Evolutionary conservation across 345 rosid genomes (phyloP).

Genomic region (Lepidium africanum): DNA sequence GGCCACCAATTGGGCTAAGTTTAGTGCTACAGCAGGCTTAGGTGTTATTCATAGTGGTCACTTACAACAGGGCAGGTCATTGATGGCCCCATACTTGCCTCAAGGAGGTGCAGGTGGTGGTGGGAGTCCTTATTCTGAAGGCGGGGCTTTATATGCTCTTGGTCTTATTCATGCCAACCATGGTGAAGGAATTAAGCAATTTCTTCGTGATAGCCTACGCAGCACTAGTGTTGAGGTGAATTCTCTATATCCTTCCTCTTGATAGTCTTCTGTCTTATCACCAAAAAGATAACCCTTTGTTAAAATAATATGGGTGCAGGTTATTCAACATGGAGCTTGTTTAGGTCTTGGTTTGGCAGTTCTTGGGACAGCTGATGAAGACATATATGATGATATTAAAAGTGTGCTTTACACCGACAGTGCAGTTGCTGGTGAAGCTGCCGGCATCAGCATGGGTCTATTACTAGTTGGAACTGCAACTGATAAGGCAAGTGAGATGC

Average conservation of each 20-base stretch:
- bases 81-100: constrained; percentile 93
- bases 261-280: not conserved
- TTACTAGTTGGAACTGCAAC: constrained; percentile 97
- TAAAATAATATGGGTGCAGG: constrained; percentile 38
- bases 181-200: constrained; percentile 95
- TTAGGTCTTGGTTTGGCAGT: constrained; percentile 97
- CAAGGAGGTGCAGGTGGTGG: constrained; percentile 88
- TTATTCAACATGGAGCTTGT: constrained; percentile 97
- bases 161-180: constrained; percentile 98
- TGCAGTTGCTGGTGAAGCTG: constrained; percentile 98
- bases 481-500: constrained; percentile 94
- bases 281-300: not conserved
- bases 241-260: not conserved
- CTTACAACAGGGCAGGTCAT: constrained; percentile 88
- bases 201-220: constrained; percentile 81
- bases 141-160: constrained; percentile 93
- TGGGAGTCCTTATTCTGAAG: constrained; percentile 93
- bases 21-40: constrained; percentile 98
- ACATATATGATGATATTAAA: constrained; percentile 73
- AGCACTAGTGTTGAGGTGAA: constrained; percentile 75
- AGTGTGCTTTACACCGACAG: constrained; percentile 74
- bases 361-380: constrained; percentile 93
- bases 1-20: constrained; percentile 99
- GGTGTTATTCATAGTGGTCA: constrained; percentile 99
- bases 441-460: constrained; percentile 89